phyloP scores from a whole-genome alignment of 2,329 filamentous ascomycete genomes.

The Curvularia spicifera region DNA sequence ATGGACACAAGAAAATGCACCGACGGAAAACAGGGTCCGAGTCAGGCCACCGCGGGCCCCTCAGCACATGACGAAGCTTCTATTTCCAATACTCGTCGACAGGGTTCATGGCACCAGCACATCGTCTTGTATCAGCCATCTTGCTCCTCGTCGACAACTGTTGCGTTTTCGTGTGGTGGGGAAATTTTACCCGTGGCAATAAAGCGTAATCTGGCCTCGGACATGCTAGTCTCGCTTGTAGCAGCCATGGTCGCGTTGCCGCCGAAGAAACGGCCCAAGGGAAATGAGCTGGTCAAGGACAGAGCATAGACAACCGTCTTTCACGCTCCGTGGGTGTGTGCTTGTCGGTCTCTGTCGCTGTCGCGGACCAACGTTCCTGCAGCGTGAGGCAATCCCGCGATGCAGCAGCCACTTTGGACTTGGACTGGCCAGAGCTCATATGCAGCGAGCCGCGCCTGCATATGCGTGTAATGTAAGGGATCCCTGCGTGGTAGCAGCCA shows the following conservation, averaged over 20 bases:
- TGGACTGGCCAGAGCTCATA: slow-evolving; percentile 39
- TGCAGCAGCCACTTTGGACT: slow-evolving; percentile 27
- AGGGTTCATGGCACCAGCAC: slow-evolving; percentile 17
- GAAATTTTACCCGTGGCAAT: slow-evolving; percentile 35
- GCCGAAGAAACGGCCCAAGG: background rate
- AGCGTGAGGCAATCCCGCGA: slow-evolving; percentile 47
- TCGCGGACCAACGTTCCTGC: slow-evolving; percentile 45
- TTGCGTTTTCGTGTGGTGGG: slow-evolving; percentile 38
- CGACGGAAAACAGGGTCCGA: slow-evolving; percentile 12
- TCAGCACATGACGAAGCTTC: slow-evolving; percentile 20
- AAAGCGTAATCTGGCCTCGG: slow-evolving; percentile 43
- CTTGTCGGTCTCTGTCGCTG: background rate
- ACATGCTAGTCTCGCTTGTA: slow-evolving; percentile 17
- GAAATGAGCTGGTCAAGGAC: background rate
- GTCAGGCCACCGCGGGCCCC: slow-evolving; percentile 7
- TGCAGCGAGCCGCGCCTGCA: slow-evolving; percentile 49
- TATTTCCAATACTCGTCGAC: slow-evolving; percentile 20
- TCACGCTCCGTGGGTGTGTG: background rate
- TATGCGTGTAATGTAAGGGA: slow-evolving; percentile 47
- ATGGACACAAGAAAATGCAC: slow-evolving; percentile 9
- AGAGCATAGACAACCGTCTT: background rate
- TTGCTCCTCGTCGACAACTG: slow-evolving; percentile 28
- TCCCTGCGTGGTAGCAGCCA: slow-evolving; percentile 34
- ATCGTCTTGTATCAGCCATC: slow-evolving; percentile 29
- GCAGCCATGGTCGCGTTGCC: background rate